Evolutionary conservation across 2,329 filamentous ascomycete genomes (phyloP).

Genomic region (Penicillium crustosum): DNA sequence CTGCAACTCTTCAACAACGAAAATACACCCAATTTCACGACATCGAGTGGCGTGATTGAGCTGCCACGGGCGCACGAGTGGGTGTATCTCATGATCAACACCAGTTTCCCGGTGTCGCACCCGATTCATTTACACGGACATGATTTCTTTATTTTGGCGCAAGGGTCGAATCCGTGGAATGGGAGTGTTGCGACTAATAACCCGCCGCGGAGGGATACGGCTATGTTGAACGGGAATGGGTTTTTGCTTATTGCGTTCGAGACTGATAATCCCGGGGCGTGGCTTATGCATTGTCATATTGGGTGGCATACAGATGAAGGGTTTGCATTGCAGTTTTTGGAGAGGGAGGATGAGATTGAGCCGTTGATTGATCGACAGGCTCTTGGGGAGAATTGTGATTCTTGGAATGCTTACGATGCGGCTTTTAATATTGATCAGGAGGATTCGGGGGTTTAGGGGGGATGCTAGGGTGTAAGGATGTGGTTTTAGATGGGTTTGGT

Average conservation of each 20-base stretch:
- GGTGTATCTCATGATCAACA: conserved; percentile 31
- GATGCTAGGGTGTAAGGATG: no score
- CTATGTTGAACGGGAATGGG: conserved; percentile 47
- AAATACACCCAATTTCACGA: conserved; percentile 12
- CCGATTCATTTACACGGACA: conserved; percentile 71
- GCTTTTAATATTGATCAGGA: conserved; percentile 15
- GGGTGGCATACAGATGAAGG: conserved; percentile 33
- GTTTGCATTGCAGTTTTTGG: conserved; percentile 36
- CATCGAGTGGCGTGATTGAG: conserved; percentile 26
- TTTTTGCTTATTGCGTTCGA: conserved; percentile 53
- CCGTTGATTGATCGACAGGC: conserved; percentile 19
- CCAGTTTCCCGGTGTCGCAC: conserved; percentile 40
- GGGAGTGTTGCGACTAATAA: conserved; percentile 33
- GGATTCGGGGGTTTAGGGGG: conserved; percentile 9
- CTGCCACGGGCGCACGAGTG: conserved; percentile 28
- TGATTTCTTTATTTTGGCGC: conserved; percentile 67
- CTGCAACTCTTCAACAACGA: conserved; percentile 23
- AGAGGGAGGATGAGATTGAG: conserved; percentile 30
- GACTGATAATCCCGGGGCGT: conserved; percentile 53
- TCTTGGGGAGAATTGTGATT: conserved; percentile 18
- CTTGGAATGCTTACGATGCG: conserved; percentile 25
- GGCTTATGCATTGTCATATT: conserved; percentile 40
- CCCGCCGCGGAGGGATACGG: conserved; percentile 52
- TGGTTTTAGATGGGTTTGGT: background rate
- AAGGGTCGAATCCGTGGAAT: conserved; percentile 43